Conservation (phyloP, 2,329 filamentous ascomycete genomes). For the Calonectria crousiana region DNA sequence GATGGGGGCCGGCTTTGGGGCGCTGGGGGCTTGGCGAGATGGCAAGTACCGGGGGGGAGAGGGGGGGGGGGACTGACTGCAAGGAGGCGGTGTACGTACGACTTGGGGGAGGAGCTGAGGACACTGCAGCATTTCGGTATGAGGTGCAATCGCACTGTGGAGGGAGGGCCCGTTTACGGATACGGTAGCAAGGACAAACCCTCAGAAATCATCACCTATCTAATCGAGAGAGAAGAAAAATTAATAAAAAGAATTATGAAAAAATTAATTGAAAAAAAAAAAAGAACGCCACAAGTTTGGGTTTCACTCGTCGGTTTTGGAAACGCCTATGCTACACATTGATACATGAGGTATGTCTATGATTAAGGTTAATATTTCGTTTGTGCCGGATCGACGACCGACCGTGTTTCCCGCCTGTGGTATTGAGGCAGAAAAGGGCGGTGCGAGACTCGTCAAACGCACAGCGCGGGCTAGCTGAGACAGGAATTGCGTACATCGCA, state of each 20-base stretch:
- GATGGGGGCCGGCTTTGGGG: not conserved
- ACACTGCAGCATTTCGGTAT: too few species aligned
- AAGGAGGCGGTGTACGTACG: not conserved
- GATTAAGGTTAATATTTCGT: constrained; percentile 1
- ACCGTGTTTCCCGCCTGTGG: not conserved
- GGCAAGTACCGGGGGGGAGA: not conserved
- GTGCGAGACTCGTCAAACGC: not conserved
- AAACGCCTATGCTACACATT: not conserved
- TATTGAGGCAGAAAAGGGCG: not conserved
- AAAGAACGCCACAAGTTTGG: not conserved
- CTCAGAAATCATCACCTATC: not conserved
- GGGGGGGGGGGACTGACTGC: not conserved
- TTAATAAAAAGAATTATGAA: too few species aligned
- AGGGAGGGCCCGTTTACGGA: too few species aligned
- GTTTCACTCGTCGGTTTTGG: not conserved
- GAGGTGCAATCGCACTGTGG: not conserved
- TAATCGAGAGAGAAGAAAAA: not conserved
- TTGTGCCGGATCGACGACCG: not conserved
- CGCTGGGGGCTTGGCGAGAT: not conserved
- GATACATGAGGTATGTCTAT: not conserved
- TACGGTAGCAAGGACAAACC: not conserved
- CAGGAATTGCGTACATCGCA: not conserved
- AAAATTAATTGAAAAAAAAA: too few species aligned
- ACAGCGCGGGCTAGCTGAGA: not conserved
- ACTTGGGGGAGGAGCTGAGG: too few species aligned